Conservation (phyloP, 176 grass and related monocot genomes). For the Urochloa ruziziensis region DNA sequence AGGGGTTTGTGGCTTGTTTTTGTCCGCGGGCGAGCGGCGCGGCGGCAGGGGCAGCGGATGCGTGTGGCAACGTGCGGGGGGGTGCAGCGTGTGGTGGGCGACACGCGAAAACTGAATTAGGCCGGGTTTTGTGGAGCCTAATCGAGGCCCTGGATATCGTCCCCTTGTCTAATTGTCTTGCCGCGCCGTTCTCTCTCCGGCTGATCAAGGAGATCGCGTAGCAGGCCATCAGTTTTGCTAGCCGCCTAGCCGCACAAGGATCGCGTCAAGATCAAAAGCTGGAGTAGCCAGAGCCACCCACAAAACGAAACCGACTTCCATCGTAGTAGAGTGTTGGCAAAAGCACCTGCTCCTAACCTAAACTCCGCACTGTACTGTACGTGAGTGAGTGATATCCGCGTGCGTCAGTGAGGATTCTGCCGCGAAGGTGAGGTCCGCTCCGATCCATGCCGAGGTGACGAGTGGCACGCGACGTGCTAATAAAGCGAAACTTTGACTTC, state of each 20-base stretch:
- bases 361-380: too few species aligned
- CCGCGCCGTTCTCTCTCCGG: not conserved
- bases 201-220: not conserved
- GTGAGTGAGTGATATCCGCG: not conserved
- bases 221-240: not conserved
- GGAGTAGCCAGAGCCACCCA: too few species aligned
- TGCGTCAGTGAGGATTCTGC: not conserved
- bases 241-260: not conserved
- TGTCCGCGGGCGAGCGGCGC: not conserved
- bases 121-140: not conserved
- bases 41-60: not conserved
- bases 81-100: not conserved
- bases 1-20: not conserved
- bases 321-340: too few species aligned
- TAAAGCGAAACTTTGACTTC: conserved; percentile 6
- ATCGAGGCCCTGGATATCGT: not conserved
- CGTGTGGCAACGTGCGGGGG: not conserved
- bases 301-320: too few species aligned
- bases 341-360: too few species aligned
- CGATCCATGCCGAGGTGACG: too few species aligned
- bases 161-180: not conserved
- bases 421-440: not conserved
- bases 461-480: not conserved
- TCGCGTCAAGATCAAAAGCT: too few species aligned
- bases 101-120: not conserved